Conservation (phyloP, 2,329 filamentous ascomycete genomes). For the Cladosporium cucumerinum region DNA sequence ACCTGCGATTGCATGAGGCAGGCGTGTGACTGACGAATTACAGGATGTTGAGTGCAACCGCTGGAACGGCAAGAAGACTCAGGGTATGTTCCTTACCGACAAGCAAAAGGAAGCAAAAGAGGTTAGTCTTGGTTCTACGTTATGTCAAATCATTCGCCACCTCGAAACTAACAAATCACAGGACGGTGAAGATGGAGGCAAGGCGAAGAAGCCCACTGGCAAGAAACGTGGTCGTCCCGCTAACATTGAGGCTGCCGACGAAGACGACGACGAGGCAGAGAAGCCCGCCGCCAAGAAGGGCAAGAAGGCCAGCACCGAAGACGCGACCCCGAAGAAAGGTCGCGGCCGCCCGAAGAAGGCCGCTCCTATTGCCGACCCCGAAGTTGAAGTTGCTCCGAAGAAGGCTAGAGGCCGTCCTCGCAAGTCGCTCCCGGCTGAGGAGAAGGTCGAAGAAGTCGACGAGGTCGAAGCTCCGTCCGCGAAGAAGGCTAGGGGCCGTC, state of each 20-base stretch:
- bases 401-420: constrained; percentile 27
- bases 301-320: constrained; percentile 21
- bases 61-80: constrained; percentile 43
- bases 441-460: constrained; percentile 46
- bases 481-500: constrained; percentile 6
- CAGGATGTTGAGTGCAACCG: constrained; percentile 76
- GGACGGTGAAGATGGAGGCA: constrained; percentile 19
- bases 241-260: constrained; percentile 1
- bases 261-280: constrained; percentile 4
- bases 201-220: constrained; percentile 24
- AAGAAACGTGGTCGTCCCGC: constrained; percentile 16
- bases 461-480: constrained; percentile 42
- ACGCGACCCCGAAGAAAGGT: constrained; percentile 24
- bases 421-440: constrained; percentile 46
- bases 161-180: constrained; percentile 16
- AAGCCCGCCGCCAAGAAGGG: constrained; percentile 26
- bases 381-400: constrained; percentile 19
- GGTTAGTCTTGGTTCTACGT: neutral
- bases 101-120: constrained; percentile 21
- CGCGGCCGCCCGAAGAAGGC: constrained; percentile 20
- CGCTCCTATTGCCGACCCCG: constrained; percentile 23
- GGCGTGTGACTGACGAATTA: neutral
- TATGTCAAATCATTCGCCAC: neutral
- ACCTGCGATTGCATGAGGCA: neutral
- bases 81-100: constrained; percentile 34